Conservation (phyloP, 2,329 filamentous ascomycete genomes). For the Hortaea werneckii region DNA sequence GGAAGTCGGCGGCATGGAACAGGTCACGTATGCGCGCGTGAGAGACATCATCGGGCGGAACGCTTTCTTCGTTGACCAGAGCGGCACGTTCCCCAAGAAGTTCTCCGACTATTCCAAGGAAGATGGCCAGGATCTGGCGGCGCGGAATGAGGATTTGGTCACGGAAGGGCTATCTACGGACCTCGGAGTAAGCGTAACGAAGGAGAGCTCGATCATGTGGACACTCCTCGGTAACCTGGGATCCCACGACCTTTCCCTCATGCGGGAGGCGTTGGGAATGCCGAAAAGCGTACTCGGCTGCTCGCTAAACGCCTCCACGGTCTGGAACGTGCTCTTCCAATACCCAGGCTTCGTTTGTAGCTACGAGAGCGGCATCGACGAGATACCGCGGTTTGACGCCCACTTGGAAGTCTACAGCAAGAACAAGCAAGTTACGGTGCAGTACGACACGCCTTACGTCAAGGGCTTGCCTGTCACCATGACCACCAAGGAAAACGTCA, state of each 20-base stretch:
- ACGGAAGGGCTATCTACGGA: constrained; percentile 2
- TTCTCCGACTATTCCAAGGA: constrained; percentile 32
- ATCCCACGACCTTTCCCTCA: constrained; percentile 44
- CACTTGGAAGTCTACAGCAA: constrained; percentile 43
- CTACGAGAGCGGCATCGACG: constrained; percentile 48
- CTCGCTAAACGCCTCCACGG: constrained; percentile 26
- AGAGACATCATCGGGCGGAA: constrained; percentile 49
- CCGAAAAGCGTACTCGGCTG: constrained; percentile 39
- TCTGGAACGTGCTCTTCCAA: constrained; percentile 26
- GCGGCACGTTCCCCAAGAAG: constrained; percentile 37
- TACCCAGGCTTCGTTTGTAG: constrained; percentile 41
- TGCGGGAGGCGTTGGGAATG: constrained; percentile 45
- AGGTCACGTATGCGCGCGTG: constrained; percentile 47
- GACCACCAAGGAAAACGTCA: constrained; percentile 35
- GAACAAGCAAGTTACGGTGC: constrained; percentile 44
- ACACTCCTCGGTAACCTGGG: constrained; percentile 41
- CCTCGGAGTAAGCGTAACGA: constrained; percentile 18
- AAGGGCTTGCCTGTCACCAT: constrained; percentile 45
- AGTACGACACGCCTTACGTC: constrained; percentile 50
- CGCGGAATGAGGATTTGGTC: constrained; percentile 1
- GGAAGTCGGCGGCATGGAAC: constrained; percentile 42
- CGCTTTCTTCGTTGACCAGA: constrained; percentile 37
- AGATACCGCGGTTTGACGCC: constrained; percentile 45
- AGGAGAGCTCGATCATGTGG: constrained; percentile 25
- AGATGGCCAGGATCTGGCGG: constrained; percentile 14